Conservation (phyloP, 2,329 filamentous ascomycete genomes). For the Alternaria burnsii region DNA sequence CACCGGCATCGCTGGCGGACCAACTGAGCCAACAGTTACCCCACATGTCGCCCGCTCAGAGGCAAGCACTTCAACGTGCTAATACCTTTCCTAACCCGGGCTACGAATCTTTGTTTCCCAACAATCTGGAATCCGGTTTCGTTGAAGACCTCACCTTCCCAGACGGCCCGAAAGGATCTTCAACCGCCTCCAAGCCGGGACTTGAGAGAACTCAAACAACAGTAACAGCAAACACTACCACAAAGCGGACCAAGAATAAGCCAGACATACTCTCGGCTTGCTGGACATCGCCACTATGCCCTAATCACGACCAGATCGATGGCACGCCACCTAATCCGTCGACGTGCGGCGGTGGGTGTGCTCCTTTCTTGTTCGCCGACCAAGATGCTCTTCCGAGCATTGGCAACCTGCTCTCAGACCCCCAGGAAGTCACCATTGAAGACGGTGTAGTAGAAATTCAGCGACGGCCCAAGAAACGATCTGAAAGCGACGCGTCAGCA, state of each 20-base stretch:
- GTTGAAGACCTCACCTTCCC: conserved; percentile 51
- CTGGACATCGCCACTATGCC: conserved; percentile 54
- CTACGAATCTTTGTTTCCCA: conserved; percentile 50
- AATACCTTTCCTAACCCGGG: conserved; percentile 47
- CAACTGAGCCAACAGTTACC: conserved; percentile 36
- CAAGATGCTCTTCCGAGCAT: conserved; percentile 45
- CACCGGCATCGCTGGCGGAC: conserved; percentile 32
- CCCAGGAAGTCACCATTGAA: conserved; percentile 44
- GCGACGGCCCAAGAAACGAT: conserved; percentile 46
- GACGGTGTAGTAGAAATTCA: conserved; percentile 52
- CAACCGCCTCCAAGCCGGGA: conserved; percentile 22
- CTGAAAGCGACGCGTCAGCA: conserved; percentile 44
- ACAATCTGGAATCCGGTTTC: conserved; percentile 46
- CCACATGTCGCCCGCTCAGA: conserved; percentile 36
- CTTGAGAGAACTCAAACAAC: conserved; percentile 29
- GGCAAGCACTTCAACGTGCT: conserved; percentile 36
- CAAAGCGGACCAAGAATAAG: conserved; percentile 48
- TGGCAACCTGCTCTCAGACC: conserved; percentile 36
- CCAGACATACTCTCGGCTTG: conserved; percentile 52
- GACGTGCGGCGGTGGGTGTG: conserved; percentile 52
- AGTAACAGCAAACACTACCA: conserved; percentile 22
- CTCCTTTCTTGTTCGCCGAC: conserved; percentile 51
- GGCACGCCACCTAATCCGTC: conserved; percentile 51
- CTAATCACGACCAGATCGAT: conserved; percentile 51
- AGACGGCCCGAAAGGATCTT: conserved; percentile 40